A percentile compares a stretch with the other conserved stretches of the same genome.
Evolutionary conservation across 2,329 filamentous ascomycete species (phyloP).

Genomic region (Cytospora schulzeri): DNA sequence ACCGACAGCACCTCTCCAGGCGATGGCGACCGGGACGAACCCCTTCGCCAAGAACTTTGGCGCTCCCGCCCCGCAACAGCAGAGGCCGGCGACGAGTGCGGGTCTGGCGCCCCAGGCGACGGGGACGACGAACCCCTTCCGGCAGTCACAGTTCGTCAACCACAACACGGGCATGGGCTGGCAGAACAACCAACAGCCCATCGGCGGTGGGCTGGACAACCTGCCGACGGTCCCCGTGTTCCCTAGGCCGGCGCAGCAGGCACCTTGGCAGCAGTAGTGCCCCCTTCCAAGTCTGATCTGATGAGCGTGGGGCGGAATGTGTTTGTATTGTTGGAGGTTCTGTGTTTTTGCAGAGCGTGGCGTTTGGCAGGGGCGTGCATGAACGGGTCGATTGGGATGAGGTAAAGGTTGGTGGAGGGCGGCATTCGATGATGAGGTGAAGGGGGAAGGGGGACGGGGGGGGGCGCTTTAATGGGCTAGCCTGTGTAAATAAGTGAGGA

Average conservation of each 20-base stretch:
- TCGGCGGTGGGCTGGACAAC: constrained; percentile 79
- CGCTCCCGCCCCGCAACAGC: constrained; percentile 39
- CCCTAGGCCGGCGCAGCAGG: constrained; percentile 71
- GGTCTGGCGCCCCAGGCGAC: constrained; percentile 74
- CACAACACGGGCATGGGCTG: constrained; percentile 86
- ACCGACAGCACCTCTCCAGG: constrained; percentile 46
- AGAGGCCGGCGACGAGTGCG: constrained; percentile 47
- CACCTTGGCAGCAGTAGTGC: constrained; percentile 59
- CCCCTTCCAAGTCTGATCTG: background rate
- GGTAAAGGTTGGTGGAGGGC: background rate
- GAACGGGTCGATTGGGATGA: constrained; percentile 1
- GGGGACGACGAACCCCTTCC: constrained; percentile 91
- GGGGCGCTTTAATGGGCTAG: background rate
- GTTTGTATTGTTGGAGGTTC: constrained; percentile 18
- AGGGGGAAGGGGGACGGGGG: background rate
- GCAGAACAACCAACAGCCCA: constrained; percentile 77
- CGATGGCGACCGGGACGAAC: constrained; percentile 59
- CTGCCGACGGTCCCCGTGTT: constrained; percentile 82
- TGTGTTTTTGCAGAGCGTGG: constrained; percentile 37
- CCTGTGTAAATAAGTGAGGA: constrained; percentile 14
- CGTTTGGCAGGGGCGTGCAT: constrained; percentile 24
- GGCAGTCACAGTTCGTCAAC: constrained; percentile 87
- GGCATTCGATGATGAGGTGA: background rate
- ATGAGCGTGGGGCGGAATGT: too few species aligned
- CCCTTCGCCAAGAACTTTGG: constrained; percentile 57